A percentile compares a stretch with the other conserved stretches of the same genome.
These are phyloP conservation scores for Penicillium canariense DNA, from an alignment of 495 filamentous ascomycete species.

Conservation along the genomic window DNA sequence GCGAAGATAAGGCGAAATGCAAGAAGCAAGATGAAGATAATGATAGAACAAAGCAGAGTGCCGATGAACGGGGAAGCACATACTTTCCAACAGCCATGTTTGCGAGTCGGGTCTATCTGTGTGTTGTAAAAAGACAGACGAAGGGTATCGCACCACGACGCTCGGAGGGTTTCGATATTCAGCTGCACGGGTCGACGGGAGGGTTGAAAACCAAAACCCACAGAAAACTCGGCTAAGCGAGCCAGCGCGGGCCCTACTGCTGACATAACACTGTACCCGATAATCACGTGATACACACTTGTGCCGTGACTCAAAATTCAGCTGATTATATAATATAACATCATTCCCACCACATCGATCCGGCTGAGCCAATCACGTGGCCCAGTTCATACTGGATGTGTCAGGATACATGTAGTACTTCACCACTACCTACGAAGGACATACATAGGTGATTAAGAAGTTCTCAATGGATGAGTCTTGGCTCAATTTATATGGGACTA, in stretches of 20 bases:
- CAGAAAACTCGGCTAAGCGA: constrained; percentile 54
- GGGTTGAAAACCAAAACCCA: constrained; percentile 46
- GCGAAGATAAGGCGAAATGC: neutral
- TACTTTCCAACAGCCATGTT: constrained; percentile 93
- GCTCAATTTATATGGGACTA: too few relatives aligned
- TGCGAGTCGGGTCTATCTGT: constrained; percentile 54
- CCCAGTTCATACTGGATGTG: too few relatives aligned
- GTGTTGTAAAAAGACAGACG: constrained; percentile 44
- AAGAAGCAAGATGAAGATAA: constrained; percentile 8
- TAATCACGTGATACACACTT: constrained; percentile 35
- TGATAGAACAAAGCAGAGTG: too few relatives aligned
- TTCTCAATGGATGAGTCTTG: too few relatives aligned
- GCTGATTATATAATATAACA: too few relatives aligned
- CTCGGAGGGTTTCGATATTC: constrained; percentile 40
- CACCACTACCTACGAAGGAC: too few relatives aligned
- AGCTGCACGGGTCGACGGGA: constrained; percentile 37
- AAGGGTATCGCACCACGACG: constrained; percentile 42
- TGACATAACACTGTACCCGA: neutral
- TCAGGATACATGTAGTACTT: too few relatives aligned
- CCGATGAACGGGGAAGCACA: constrained; percentile 36
- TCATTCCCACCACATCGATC: too few relatives aligned
- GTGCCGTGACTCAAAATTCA: too few relatives aligned
- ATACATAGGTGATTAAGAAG: too few relatives aligned
- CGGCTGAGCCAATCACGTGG: too few relatives aligned
- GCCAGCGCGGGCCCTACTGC: constrained; percentile 32